Conservation (phyloP, 1,284 basidiomycete species). For the Pulveroboletus sp. region DNA sequence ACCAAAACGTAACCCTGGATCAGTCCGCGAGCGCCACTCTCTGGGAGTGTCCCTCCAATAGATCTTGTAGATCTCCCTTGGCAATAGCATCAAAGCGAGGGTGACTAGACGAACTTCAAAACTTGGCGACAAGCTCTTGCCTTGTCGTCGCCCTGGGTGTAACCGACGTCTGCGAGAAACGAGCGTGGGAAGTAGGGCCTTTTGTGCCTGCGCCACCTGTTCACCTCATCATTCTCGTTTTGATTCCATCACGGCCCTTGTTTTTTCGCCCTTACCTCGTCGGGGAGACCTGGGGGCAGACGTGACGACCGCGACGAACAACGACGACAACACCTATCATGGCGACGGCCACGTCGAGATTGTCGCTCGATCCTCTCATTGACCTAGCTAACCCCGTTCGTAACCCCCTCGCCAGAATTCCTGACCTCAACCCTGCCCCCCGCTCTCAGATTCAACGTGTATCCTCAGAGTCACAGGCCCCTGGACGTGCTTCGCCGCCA, state of each 20-base stretch:
- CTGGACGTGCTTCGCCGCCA: conserved; percentile 27
- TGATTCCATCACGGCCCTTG: conserved; percentile 13
- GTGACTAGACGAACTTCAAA: too few relatives aligned
- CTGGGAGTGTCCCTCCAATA: too few relatives aligned
- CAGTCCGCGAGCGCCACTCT: too few relatives aligned
- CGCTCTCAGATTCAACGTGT: conserved; percentile 18
- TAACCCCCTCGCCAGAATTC: conserved; percentile 9
- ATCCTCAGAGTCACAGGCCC: conserved; percentile 27
- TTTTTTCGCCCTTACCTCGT: conserved; percentile 23
- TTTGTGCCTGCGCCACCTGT: conserved; percentile 13
- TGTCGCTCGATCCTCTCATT: conserved; percentile 19
- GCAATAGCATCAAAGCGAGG: too few relatives aligned
- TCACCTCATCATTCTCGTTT: conserved; percentile 10
- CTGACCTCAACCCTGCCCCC: conserved; percentile 11
- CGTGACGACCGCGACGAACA: conserved; percentile 19
- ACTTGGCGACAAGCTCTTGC: too few relatives aligned
- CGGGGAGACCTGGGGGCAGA: conserved; percentile 6
- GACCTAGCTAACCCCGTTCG: conserved; percentile 11
- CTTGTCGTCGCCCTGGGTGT: background rate
- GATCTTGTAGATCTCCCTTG: too few relatives aligned
- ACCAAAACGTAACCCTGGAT: too few relatives aligned
- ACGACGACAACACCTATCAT: conserved; percentile 6
- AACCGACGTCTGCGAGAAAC: conserved; percentile 16
- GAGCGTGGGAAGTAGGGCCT: conserved; percentile 23
- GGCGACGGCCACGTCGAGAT: conserved; percentile 16